phyloP scores from a whole-genome alignment of 805 yeast genomes.

The Kluyveromyces starmeri region DNA sequence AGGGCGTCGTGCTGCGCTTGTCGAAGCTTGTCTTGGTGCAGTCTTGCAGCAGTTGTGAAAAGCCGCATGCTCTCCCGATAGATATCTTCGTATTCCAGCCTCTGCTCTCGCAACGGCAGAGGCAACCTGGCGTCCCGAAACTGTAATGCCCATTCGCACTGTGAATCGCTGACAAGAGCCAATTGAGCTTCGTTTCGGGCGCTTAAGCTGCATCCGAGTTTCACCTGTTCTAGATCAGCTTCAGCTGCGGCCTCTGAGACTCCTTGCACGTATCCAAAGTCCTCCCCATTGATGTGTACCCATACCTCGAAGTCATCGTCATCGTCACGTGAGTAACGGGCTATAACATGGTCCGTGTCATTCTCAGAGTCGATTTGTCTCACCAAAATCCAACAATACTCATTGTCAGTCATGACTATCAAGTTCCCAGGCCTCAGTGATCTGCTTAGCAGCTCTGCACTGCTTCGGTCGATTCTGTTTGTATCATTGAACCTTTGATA shows the following conservation, averaged over 20 bases:
- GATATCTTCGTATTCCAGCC: neutral
- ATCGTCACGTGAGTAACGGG: neutral
- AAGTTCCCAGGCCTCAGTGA: neutral
- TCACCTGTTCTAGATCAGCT: neutral
- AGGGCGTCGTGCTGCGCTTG: neutral
- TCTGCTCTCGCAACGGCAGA: neutral
- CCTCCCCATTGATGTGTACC: neutral
- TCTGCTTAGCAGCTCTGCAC: no score
- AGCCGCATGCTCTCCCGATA: neutral
- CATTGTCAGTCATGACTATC: neutral
- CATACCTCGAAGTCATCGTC: slow-evolving; percentile 1
- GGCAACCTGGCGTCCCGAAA: neutral
- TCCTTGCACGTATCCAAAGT: neutral
- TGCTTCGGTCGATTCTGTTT: no score
- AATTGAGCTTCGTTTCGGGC: no score
- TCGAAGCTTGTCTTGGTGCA: neutral
- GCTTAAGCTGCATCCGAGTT: no score
- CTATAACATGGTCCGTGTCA: neutral
- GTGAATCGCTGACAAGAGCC: no score
- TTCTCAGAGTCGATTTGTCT: neutral
- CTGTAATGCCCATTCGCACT: neutral
- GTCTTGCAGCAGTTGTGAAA: neutral
- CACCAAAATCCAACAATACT: neutral
- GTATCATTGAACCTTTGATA: no score
- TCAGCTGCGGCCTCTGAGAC: neutral